Evolutionary conservation across 495 filamentous ascomycete genomes (phyloP).

Genomic region (Penicillium pancosmium): DNA sequence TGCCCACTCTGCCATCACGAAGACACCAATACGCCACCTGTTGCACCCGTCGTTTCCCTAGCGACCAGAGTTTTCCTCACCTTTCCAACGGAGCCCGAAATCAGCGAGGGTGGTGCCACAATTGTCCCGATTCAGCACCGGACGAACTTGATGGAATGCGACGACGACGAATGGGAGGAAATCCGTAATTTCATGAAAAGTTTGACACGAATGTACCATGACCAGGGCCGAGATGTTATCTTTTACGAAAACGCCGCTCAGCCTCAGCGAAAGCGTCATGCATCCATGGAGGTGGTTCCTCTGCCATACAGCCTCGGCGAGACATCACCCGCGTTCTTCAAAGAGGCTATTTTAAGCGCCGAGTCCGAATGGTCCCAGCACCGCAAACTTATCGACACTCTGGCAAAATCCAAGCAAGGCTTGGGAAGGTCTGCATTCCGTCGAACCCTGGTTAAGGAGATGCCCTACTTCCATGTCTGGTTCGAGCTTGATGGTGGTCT

Average conservation of each 20-base stretch:
- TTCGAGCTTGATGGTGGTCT: slow-evolving; percentile 90
- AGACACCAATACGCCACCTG: slow-evolving; percentile 78
- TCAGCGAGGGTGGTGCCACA: slow-evolving; percentile 78
- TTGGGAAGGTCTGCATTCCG: slow-evolving; percentile 84
- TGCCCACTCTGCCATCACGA: slow-evolving; percentile 95
- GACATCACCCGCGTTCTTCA: slow-evolving; percentile 92
- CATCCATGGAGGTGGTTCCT: slow-evolving; percentile 82
- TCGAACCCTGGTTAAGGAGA: slow-evolving; percentile 83
- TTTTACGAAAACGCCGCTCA: slow-evolving; percentile 97
- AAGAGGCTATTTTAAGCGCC: slow-evolving; percentile 83
- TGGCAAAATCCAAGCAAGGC: slow-evolving; percentile 66
- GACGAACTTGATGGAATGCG: slow-evolving; percentile 90
- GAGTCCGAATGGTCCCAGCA: slow-evolving; percentile 97
- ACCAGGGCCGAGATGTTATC: slow-evolving; percentile 84
- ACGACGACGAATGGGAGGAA: slow-evolving; percentile 99
- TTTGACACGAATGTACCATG: slow-evolving; percentile 88
- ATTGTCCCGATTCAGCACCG: slow-evolving; percentile 91
- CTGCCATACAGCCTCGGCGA: slow-evolving; percentile 85
- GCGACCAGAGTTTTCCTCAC: slow-evolving; percentile 88
- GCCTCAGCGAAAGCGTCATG: slow-evolving; percentile 77
- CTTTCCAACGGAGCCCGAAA: slow-evolving; percentile 85
- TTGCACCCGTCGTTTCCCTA: slow-evolving; percentile 87
- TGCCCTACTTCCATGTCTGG: slow-evolving; percentile 99
- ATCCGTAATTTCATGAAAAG: slow-evolving; percentile 99
- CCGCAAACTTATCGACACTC: slow-evolving; percentile 89